A percentile compares a stretch with the other conserved stretches of the same genome.
Evolutionary conservation across 345 rosid species (phyloP).

Genomic region (Gossypium herbaceum): DNA sequence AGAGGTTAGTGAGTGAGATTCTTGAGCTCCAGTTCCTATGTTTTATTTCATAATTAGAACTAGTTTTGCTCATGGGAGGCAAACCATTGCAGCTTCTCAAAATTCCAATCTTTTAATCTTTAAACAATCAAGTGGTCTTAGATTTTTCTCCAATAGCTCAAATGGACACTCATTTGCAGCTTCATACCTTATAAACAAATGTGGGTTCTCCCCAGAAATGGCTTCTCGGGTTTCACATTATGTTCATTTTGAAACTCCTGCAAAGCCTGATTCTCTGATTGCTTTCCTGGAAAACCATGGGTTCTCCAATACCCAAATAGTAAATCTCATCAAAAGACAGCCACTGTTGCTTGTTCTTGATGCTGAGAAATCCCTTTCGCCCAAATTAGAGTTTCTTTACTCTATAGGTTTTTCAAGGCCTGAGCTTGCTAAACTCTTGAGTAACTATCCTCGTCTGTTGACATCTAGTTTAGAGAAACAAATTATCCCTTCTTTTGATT

Average conservation of each 20-base stretch:
- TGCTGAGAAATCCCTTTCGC: slow-evolving; percentile 22
- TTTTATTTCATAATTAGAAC: too few species aligned
- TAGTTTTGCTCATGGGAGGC: too few species aligned
- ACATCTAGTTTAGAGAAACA: slow-evolving; percentile 1
- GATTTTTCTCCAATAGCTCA: not conserved
- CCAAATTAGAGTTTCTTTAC: slow-evolving; percentile 25
- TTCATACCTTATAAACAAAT: not conserved
- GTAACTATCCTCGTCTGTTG: not conserved
- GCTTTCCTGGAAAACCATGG: slow-evolving; percentile 10
- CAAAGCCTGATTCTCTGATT: slow-evolving; percentile 20
- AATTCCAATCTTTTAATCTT: too few species aligned
- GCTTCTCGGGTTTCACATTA: slow-evolving; percentile 1
- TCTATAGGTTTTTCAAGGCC: slow-evolving; percentile 18
- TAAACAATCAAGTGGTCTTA: not conserved
- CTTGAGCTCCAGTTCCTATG: too few species aligned
- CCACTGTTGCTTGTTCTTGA: slow-evolving; percentile 5
- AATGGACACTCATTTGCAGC: not conserved
- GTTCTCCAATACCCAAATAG: slow-evolving; percentile 21
- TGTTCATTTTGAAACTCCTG: slow-evolving; percentile 18
- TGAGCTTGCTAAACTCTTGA: slow-evolving; percentile 10
- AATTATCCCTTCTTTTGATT: slow-evolving; percentile 6
- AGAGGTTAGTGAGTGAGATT: too few species aligned
- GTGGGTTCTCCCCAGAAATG: not conserved
- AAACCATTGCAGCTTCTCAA: too few species aligned
- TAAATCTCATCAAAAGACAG: not conserved